Conservation (phyloP, 768 basidiomycete genomes). For the Psilocybe cubensis region DNA sequence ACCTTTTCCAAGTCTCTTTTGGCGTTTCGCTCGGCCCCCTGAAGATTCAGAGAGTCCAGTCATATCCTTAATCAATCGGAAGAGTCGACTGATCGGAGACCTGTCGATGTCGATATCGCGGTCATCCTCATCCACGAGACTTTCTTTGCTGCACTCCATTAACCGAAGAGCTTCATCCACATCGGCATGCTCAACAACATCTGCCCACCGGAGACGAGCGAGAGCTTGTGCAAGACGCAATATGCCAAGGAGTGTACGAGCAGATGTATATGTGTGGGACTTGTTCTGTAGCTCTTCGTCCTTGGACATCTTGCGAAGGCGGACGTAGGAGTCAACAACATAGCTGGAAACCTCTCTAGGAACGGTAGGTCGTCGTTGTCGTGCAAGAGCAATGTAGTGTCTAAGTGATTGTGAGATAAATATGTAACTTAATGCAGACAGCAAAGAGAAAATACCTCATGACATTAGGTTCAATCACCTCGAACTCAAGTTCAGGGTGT, state of each 20-base stretch:
- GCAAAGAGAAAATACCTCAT: conserved; percentile 67
- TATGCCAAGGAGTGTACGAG: conserved; percentile 92
- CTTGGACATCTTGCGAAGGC: conserved; percentile 90
- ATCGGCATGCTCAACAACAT: conserved; percentile 80
- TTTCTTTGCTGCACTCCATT: conserved; percentile 97
- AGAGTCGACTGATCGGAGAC: conserved; percentile 83
- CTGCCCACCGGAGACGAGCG: conserved; percentile 86
- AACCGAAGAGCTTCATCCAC: conserved; percentile 96
- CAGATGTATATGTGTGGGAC: conserved; percentile 93
- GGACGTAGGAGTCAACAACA: conserved; percentile 94
- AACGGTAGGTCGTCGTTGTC: conserved; percentile 88
- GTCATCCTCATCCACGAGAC: conserved; percentile 80
- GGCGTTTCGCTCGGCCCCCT: conserved; percentile 30
- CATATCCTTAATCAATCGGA: conserved; percentile 91
- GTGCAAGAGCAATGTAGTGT: conserved; percentile 94
- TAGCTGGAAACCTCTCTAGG: conserved; percentile 88
- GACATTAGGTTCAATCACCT: conserved; percentile 82
- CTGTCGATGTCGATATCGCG: conserved; percentile 73
- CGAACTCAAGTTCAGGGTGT: conserved; percentile 85
- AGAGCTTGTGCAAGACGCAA: conserved; percentile 94
- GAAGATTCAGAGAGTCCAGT: conserved; percentile 34
- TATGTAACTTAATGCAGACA: neutral
- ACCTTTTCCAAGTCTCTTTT: conserved; percentile 66
- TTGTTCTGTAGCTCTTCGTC: conserved; percentile 89
- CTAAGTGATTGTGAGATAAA: conserved; percentile 41